Percentiles rank a stretch among this genome's conserved stretches.
Evolutionary conservation across 768 basidiomycete genomes (phyloP).

Genomic region (Cystobasidiopsis lactophilus): DNA sequence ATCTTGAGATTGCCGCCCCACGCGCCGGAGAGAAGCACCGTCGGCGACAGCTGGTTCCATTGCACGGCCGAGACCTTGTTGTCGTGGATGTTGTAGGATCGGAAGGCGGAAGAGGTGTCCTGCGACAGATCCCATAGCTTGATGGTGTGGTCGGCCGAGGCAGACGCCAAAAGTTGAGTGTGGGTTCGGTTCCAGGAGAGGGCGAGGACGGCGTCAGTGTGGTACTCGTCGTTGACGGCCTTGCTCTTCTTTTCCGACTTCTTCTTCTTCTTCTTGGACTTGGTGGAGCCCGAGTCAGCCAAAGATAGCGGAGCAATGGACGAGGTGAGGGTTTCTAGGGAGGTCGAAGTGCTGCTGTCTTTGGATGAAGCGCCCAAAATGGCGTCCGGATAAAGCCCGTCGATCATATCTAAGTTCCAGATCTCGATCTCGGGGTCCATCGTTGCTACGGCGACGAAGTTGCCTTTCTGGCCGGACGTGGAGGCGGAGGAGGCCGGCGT

Average conservation of each 20-base stretch:
- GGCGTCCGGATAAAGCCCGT: constrained; percentile 78
- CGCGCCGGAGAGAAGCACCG: constrained; percentile 73
- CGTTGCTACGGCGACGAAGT: constrained; percentile 88
- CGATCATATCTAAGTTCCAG: constrained; percentile 83
- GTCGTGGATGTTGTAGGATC: constrained; percentile 46
- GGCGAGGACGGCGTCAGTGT: constrained; percentile 81
- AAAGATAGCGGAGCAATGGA: constrained; percentile 8
- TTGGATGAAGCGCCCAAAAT: constrained; percentile 51
- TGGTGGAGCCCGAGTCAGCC: neutral
- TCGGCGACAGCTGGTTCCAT: constrained; percentile 77
- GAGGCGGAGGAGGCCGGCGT: constrained; percentile 32
- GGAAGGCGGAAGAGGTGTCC: constrained; percentile 44
- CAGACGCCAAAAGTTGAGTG: constrained; percentile 73
- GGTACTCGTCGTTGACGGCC: constrained; percentile 35
- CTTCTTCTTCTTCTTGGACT: constrained; percentile 73
- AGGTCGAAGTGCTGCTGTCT: constrained; percentile 12
- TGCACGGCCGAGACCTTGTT: constrained; percentile 93
- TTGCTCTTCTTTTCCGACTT: constrained; percentile 60
- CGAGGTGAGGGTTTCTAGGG: constrained; percentile 1
- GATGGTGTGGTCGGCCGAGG: constrained; percentile 81
- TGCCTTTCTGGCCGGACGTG: constrained; percentile 26
- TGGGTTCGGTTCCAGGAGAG: constrained; percentile 81
- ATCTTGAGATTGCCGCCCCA: constrained; percentile 88
- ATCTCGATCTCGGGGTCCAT: constrained; percentile 97
- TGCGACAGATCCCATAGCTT: constrained; percentile 90